Conservation (phyloP, 306 rosid genomes). For the Myrica gale region DNA sequence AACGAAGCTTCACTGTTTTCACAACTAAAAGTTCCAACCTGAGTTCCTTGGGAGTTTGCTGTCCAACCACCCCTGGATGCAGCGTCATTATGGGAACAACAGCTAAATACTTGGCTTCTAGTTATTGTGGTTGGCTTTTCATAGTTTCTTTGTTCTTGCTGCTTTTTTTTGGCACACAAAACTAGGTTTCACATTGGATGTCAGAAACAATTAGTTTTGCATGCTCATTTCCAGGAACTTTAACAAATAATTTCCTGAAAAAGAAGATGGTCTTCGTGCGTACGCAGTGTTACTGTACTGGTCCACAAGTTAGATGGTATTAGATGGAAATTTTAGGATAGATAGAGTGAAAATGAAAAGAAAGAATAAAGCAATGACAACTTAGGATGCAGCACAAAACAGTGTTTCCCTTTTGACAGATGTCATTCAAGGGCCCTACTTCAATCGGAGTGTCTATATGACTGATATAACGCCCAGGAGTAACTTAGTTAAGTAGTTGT, state of each 20-base stretch:
- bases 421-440: background rate
- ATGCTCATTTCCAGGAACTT: background rate
- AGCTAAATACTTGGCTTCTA: background rate
- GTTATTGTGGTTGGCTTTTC: background rate
- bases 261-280: background rate
- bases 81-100: background rate
- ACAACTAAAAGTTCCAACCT: background rate
- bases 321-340: background rate
- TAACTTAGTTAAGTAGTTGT: background rate
- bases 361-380: background rate
- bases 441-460: background rate
- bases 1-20: background rate
- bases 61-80: background rate
- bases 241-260: background rate
- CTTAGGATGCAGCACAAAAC: background rate
- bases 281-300: background rate
- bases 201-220: background rate
- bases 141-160: background rate
- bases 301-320: background rate
- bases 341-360: background rate
- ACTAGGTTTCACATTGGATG: background rate
- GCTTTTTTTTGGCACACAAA: background rate
- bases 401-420: background rate
- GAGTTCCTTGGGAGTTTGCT: background rate
- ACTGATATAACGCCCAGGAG: background rate